Conservation (phyloP, 768 basidiomycete genomes). For the Rhizopogon sp. region DNA sequence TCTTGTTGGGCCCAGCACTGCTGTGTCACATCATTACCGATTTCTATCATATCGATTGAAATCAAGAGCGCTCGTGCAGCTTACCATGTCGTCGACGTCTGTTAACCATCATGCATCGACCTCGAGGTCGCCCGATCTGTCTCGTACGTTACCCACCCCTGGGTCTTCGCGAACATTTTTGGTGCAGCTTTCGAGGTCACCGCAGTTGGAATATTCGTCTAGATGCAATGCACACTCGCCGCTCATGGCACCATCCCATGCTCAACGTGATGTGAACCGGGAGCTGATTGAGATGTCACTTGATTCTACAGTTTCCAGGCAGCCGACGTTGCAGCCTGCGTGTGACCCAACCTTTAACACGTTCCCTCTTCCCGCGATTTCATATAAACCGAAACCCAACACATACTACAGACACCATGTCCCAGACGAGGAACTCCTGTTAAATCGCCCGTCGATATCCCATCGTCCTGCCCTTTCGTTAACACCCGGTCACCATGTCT, state of each 20-base stretch:
- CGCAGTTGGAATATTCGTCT: conserved; percentile 15
- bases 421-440: conserved; percentile 25
- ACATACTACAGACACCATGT: conserved; percentile 42
- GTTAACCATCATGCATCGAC: conserved; percentile 12
- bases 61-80: conserved; percentile 15
- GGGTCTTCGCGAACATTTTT: conserved; percentile 27
- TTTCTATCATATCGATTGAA: conserved; percentile 26
- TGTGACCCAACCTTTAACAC: conserved; percentile 19
- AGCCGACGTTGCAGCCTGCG: conserved; percentile 45
- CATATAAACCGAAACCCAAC: conserved; percentile 33
- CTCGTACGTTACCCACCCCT: conserved; percentile 19
- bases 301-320: conserved; percentile 53
- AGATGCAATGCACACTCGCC: conserved; percentile 15
- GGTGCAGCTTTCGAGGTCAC: conserved; percentile 19
- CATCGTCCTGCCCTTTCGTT: conserved; percentile 32
- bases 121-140: conserved; percentile 27
- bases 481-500: conserved; percentile 35
- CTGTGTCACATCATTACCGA: conserved; percentile 12
- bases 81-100: conserved; percentile 11
- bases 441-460: conserved; percentile 46
- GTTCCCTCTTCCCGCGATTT: conserved; percentile 42
- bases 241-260: conserved; percentile 19
- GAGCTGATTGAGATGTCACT: conserved; percentile 38
- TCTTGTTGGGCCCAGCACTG: conserved; percentile 10
- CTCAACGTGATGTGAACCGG: conserved; percentile 31